A percentile compares a stretch with the other conserved stretches of the same genome.
Evolutionary conservation across 495 filamentous ascomycete genomes (phyloP).

Genomic region (Saxispiralis lemnorum): DNA sequence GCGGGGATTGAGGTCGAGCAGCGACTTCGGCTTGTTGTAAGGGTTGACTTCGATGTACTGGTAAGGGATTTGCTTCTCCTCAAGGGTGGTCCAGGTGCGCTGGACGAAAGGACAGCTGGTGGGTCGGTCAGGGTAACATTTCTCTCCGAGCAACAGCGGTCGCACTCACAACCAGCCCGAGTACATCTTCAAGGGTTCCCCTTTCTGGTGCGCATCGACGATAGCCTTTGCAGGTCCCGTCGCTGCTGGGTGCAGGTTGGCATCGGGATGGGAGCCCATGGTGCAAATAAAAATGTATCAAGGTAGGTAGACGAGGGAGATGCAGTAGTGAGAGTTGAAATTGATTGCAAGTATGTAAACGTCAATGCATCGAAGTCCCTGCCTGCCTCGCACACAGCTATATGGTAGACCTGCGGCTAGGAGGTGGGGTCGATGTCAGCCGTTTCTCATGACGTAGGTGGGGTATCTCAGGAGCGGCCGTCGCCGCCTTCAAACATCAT

Average conservation of each 20-base stretch:
- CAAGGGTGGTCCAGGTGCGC: conserved; percentile 46
- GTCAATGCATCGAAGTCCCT: background rate
- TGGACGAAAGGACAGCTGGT: conserved; percentile 31
- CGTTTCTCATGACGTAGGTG: no score
- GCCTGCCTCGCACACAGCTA: background rate
- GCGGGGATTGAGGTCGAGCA: conserved; percentile 26
- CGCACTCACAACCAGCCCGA: conserved; percentile 36
- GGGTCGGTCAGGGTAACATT: no score
- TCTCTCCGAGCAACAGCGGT: background rate
- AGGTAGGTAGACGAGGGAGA: background rate
- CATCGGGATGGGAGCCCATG: conserved; percentile 25
- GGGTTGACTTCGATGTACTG: conserved; percentile 44
- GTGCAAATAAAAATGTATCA: background rate
- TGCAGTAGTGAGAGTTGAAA: background rate
- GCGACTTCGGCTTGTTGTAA: conserved; percentile 3
- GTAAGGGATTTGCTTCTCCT: conserved; percentile 53
- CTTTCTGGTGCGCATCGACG: conserved; percentile 31
- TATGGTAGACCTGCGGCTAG: no score
- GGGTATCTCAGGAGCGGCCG: no score
- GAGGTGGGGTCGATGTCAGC: no score
- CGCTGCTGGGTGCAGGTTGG: conserved; percentile 34
- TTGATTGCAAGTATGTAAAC: background rate
- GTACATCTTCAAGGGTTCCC: conserved; percentile 42
- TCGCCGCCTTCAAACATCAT: no score
- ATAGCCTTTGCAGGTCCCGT: conserved; percentile 33